Evolutionary conservation across 129 eudicot genomes (phyloP), one percentile per base, ranked within the genome.

Genomic region (Lonicera japonica): DNA sequence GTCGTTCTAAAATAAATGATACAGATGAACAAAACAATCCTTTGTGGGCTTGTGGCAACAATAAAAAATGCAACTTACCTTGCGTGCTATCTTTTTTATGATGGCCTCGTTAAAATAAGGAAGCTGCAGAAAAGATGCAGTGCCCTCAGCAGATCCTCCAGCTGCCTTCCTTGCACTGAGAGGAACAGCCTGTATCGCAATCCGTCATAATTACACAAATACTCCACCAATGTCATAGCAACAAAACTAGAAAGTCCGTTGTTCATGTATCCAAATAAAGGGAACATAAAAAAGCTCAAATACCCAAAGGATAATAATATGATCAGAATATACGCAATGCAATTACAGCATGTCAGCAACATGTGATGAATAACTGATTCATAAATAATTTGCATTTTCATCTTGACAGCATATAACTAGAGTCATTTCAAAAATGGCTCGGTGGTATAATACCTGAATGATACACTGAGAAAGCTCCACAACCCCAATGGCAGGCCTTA

Each of bases 401-500:
- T 4, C 43, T 4, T 38, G 43, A 38, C 10, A 38, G 43, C 10
- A 38, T 5, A 38, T 38, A 38, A 38, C n/a, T n/a, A 43, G 50
- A 43, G 13, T 43, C 50, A 43, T 29, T 29, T 1, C 36, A 29
- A n/a, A n/a, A n/a, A 29, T 29, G 36, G 6, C 36, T 29, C 6
- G 8, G 50, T 4, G 16, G 1, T 43, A 43, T 11, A 43, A 34
- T 69, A 87, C 98, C 96, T 92, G 98, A 70, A 87, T 77, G 58
- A 92, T 76, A 63, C 96, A 82, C 69, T 92, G 98, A 61, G 91
- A 87, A 62, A 92, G 96, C 81, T 92, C 96, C 58, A 92, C 74
- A 47, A 87, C 96, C 54, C 98, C 98, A 56, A 85, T 53, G 19
- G 96, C 91, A 73, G 98, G 98, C 77, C 98, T 82, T 63, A 92